These are phyloP conservation scores for Diaporthe australafricana DNA, from an alignment of 2,329 filamentous ascomycete genomes.

Conservation along the genomic window DNA sequence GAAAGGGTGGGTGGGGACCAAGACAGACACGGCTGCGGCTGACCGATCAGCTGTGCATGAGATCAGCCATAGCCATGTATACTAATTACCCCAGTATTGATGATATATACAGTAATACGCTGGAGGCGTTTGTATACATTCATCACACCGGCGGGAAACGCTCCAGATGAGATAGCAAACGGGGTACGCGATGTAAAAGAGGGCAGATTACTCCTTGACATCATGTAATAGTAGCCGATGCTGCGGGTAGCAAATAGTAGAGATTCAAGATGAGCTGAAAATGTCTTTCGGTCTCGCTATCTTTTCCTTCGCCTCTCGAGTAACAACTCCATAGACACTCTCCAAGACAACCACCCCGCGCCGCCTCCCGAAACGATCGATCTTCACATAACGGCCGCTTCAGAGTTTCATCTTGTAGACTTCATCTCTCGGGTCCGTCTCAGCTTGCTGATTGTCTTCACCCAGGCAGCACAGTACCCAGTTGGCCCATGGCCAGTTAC, in stretches of 20 bases:
- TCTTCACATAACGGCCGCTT: background rate
- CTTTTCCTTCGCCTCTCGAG: background rate
- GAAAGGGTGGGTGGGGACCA: conserved; percentile 3
- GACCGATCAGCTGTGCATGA: conserved; percentile 14
- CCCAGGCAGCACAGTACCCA: background rate
- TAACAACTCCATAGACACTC: background rate
- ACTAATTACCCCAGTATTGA: too few species aligned
- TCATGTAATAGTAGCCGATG: too few species aligned
- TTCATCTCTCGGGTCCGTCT: background rate
- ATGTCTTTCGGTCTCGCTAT: background rate
- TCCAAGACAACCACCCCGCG: background rate
- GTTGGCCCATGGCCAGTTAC: background rate
- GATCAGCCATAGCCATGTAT: background rate
- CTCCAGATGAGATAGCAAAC: too few species aligned
- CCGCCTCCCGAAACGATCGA: background rate
- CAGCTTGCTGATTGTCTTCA: background rate
- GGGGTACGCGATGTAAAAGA: too few species aligned
- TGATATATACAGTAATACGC: too few species aligned
- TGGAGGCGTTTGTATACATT: background rate
- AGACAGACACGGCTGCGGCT: background rate
- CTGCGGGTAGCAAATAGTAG: background rate
- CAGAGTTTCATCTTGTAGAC: background rate
- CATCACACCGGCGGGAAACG: background rate
- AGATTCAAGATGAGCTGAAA: conserved; percentile 11
- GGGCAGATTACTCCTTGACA: too few species aligned